Evolutionary conservation across 106 monocot species (phyloP), one percentile per base, ranked within the genome.

Genomic region (Acorus gramineus): DNA sequence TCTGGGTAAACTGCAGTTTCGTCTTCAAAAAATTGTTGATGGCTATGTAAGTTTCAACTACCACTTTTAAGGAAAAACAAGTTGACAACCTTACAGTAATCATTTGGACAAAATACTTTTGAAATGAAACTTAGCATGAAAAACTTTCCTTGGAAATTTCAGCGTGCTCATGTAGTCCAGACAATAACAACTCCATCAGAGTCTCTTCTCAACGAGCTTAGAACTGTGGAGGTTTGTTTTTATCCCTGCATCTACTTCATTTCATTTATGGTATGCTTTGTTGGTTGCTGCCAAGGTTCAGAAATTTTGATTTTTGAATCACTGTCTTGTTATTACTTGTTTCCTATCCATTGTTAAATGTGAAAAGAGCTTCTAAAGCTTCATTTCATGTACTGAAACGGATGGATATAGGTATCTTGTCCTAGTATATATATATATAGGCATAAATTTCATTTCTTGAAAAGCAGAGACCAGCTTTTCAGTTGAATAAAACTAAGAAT

Each of bases 11-110:
- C 66, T 69, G 53, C 90, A 90, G 47, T 81, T 90, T 79, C 80
- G 81, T 65, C 86, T 90, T 60, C 90, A 83, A 66, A 90, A 86
- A 69, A 72, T 90, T 76, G 83, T 90, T 45, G 76, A 90, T 76
- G 76, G 59, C 53, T 90, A 90, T 81, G 90, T 90, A 66, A 78
- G 86, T 71, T 5, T 42, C 67, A 0, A 52, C 62, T 52, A 50
- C 8, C 42, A 44, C 72, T 6, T 28, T 28, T 28, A 28, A 28
- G 28, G 28, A 28, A 28, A 28, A 28, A 28, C 28, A 28, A 28
- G 28, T 28, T 28, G 28, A 28, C 28, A 28, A 28, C 28, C 28
- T 28, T 28, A 28, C 28, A 28, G 28, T 28, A 0, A 28, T 28
- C 28, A 28, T 28, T 14, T 55, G 11, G 7, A 4, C 7, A 52